Percentiles rank a stretch among this genome's conserved stretches.
Conservation (phyloP, 2,329 filamentous ascomycete genomes). For the Beauveria asiatica region DNA sequence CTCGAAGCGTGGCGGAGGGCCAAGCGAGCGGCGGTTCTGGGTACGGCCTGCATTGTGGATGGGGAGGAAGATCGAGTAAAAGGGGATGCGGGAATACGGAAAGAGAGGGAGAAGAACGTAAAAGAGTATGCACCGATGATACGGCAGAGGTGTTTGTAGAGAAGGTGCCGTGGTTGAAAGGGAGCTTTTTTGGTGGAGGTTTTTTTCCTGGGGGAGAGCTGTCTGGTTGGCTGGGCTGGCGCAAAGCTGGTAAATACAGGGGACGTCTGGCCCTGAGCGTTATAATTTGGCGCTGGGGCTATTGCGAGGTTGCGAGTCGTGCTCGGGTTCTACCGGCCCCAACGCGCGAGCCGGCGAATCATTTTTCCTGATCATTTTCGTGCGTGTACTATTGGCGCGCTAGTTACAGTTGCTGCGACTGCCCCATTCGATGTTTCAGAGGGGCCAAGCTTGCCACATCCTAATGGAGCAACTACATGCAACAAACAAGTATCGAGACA, state of each 20-base stretch:
- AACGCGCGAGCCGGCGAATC: constrained; percentile 4
- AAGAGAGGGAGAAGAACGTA: constrained; percentile 6
- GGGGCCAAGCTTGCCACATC: not conserved
- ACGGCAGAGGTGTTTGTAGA: not conserved
- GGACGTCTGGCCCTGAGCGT: not conserved
- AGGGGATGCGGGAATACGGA: constrained; percentile 10
- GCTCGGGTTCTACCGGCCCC: constrained; percentile 11
- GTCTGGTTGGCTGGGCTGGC: not conserved
- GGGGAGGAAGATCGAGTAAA: not conserved
- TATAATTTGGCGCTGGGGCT: not conserved
- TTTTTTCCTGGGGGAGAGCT: constrained; percentile 5
- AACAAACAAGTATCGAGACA: not conserved
- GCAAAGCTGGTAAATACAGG: not conserved
- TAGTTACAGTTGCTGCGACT: not conserved
- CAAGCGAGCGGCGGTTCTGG: constrained; percentile 58
- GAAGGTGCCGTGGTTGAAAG: constrained; percentile 7
- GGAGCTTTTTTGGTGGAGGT: constrained; percentile 9
- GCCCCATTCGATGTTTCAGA: not conserved
- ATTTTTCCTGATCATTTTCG: constrained; percentile 12
- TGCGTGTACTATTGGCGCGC: constrained; percentile 5
- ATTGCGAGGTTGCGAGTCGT: not conserved
- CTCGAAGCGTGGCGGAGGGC: constrained; percentile 56
- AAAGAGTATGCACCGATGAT: not conserved
- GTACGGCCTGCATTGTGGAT: constrained; percentile 73
- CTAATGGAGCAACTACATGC: not conserved